phyloP scores from a whole-genome alignment of 768 basidiomycete genomes.

The Tricholoma furcatifolium region DNA sequence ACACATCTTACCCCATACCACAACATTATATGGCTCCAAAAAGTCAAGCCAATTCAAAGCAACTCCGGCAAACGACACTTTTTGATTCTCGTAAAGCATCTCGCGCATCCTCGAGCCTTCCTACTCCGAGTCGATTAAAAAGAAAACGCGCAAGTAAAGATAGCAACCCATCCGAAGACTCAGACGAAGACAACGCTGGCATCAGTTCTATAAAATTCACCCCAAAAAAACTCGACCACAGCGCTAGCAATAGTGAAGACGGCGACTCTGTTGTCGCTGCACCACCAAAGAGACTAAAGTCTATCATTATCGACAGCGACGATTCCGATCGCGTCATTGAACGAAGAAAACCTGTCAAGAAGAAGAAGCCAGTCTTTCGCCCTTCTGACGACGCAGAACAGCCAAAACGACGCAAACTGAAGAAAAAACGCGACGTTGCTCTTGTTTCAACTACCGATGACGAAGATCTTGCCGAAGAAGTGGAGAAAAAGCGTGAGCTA shows the following conservation, averaged over 20 bases:
- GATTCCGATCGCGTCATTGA: conserved; percentile 5
- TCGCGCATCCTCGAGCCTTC: conserved; percentile 15
- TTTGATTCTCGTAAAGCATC: conserved; percentile 31
- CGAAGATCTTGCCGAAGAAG: conserved; percentile 40
- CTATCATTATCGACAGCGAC: conserved; percentile 12
- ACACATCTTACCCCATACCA: background rate
- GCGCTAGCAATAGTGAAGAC: background rate
- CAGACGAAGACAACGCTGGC: conserved; percentile 25
- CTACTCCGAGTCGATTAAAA: conserved; percentile 4
- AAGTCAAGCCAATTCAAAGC: conserved; percentile 21
- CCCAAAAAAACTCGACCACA: conserved; percentile 20
- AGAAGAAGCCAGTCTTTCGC: conserved; percentile 16
- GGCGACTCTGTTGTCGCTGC: background rate
- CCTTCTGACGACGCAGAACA: conserved; percentile 29
- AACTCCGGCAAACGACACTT: conserved; percentile 45
- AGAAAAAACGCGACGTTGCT: conserved; percentile 37
- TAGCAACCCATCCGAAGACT: conserved; percentile 9
- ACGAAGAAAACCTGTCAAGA: conserved; percentile 2
- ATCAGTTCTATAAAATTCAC: conserved; percentile 54
- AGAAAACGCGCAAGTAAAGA: conserved; percentile 12
- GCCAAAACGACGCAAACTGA: conserved; percentile 32
- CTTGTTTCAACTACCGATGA: conserved; percentile 38
- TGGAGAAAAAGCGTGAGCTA: conserved; percentile 54
- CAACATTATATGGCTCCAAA: conserved; percentile 16
- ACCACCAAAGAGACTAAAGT: conserved; percentile 13